Conservation (phyloP, 1,284 basidiomycete genomes). For the Anthracocystis walkeri region DNA sequence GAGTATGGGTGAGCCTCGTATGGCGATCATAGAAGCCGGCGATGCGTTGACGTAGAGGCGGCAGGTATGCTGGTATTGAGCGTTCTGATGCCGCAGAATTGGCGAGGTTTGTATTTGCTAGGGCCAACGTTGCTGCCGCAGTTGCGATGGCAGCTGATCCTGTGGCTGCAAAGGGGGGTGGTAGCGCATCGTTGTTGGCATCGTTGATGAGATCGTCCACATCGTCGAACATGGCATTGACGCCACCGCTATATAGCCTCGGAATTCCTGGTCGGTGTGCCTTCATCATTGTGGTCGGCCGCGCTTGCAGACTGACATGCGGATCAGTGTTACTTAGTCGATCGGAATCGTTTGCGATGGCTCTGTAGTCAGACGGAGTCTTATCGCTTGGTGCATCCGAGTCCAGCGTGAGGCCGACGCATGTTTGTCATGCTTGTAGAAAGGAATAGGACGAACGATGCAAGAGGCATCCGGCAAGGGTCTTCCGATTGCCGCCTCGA, state of each 20-base stretch:
- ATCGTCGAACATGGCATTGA: constrained; percentile 38
- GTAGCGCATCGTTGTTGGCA: constrained; percentile 1
- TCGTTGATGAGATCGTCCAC: constrained; percentile 24
- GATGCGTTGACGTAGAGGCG: constrained; percentile 36
- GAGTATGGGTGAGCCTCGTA: constrained; percentile 25
- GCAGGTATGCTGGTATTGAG: constrained; percentile 37
- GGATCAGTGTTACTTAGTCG: background rate
- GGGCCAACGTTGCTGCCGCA: constrained; percentile 26
- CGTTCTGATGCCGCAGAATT: constrained; percentile 22
- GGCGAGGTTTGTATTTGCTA: constrained; percentile 7
- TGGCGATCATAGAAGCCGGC: constrained; percentile 30
- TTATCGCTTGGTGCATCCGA: background rate
- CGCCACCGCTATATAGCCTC: constrained; percentile 26
- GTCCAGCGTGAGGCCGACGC: too few relatives aligned
- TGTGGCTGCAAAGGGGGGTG: constrained; percentile 23
- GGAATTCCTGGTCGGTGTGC: constrained; percentile 26
- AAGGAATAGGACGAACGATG: background rate
- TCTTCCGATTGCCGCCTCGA: constrained; percentile 8
- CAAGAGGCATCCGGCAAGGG: constrained; percentile 5
- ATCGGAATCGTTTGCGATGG: background rate
- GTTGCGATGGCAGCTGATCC: constrained; percentile 22
- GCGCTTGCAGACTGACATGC: background rate
- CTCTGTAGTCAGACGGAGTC: background rate
- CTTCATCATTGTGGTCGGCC: constrained; percentile 20
- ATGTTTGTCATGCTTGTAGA: background rate